A percentile compares a stretch with the other conserved stretches of the same genome.
These are phyloP conservation scores for Fragilaria crotonensis DNA, from an alignment of 108 stramenopile genomes.

Conservation along the genomic window DNA sequence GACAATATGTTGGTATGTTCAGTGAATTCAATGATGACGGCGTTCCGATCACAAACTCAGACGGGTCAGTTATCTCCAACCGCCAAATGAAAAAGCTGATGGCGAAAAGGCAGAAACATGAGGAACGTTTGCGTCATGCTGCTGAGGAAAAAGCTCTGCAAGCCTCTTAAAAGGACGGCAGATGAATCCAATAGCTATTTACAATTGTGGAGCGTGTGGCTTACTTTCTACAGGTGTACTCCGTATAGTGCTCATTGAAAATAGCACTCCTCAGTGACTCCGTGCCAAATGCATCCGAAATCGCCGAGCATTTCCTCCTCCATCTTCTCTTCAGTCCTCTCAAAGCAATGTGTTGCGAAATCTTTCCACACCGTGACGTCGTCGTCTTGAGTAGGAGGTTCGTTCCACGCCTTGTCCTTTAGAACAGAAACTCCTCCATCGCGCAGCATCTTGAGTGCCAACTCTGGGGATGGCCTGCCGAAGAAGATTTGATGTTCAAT, in stretches of 20 bases:
- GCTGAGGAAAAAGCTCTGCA: no score
- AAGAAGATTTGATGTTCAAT: conserved; percentile 75
- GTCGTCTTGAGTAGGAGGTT: conserved; percentile 39
- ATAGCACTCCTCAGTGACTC: conserved; percentile 53
- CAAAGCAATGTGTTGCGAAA: conserved; percentile 49
- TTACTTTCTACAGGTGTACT: no score
- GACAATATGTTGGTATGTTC: conserved; percentile 36
- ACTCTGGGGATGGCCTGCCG: conserved; percentile 65
- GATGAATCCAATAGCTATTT: no score
- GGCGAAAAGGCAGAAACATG: conserved; percentile 36
- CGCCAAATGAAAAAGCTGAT: conserved; percentile 38
- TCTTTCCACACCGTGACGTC: conserved; percentile 45
- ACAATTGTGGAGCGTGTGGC: no score
- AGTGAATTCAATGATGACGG: conserved; percentile 27
- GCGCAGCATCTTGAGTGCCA: conserved; percentile 46
- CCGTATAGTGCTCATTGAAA: no score
- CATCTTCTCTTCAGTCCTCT: conserved; percentile 43
- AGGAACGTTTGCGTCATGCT: no score
- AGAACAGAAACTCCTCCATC: conserved; percentile 45
- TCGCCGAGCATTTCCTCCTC: conserved; percentile 41
- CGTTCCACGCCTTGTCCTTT: conserved; percentile 19
- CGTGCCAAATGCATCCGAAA: conserved; percentile 69
- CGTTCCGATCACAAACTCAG: conserved; percentile 42
- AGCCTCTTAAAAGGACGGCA: no score
- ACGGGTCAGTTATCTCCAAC: conserved; percentile 47